Evolutionary conservation across 208 protist species (phyloP), one percentile per base, ranked within the genome.

Genomic region (Leptomonas pyrrhocoris): DNA sequence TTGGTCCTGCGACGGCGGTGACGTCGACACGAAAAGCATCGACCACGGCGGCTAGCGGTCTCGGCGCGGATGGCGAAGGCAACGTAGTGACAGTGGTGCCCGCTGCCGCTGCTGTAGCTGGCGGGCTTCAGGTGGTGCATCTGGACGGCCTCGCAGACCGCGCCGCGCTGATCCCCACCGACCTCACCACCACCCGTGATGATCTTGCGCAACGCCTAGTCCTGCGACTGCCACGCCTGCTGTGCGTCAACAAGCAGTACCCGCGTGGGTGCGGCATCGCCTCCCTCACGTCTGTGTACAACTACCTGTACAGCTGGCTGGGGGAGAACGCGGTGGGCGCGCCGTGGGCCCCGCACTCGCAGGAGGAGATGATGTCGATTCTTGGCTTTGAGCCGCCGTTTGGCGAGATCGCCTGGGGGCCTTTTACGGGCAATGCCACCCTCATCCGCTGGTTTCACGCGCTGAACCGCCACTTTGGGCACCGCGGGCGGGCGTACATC

Each of bases 381-480:
- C 61, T 98, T 4, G 94, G 94, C 30, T 98, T 98, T 61, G 79
- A 83, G 25, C 90, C 92, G 19, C 94, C 94, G 0, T 98, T 97
- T 83, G 89, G 82, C 30, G 83, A 84, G 16, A 97, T 97, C 48
- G 74, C 80, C 25, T 98, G 93, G 88, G 95, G 95, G 28, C 75
- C 84, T 15, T 97, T 97, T 58, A 97, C 93, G 2, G 95, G 95
- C 49, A 98, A 98, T 75, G 73, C 68, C 1, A 97, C 95, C 0
- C 85, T 98, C 4, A 79, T 97, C 13, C 84, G 85, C 9, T 98
- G 95, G 94, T 97, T 97, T 68, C 83, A 94, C 68, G 88, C 88
- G n/a, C 66, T 97, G 25, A 94, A 93, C 76, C 72, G 79, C 0
- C 79, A 93, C 74, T 96, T 90, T 60, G 83, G 85, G 0, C 55